These are phyloP conservation scores for Neofusicoccum ribis DNA, from an alignment of 2,329 filamentous ascomycete genomes.

Conservation along the genomic window DNA sequence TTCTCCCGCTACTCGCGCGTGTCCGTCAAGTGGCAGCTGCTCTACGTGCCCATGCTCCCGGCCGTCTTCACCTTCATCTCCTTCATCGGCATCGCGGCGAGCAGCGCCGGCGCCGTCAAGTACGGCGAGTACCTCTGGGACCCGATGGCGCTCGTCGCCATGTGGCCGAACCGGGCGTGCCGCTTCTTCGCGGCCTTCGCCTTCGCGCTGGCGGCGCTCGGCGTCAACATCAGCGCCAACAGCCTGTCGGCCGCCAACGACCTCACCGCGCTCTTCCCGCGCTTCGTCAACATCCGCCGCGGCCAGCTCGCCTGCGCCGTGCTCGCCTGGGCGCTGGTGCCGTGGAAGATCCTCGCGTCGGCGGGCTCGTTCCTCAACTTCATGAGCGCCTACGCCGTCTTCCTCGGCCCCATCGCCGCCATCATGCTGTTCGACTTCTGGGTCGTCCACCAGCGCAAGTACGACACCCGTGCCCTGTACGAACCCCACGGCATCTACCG, in stretches of 20 bases:
- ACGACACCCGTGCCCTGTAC: conserved; percentile 55
- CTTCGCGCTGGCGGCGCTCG: conserved; percentile 52
- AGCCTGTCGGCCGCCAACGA: conserved; percentile 56
- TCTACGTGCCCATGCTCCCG: conserved; percentile 54
- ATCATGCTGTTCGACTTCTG: conserved; percentile 64
- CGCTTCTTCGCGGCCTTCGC: conserved; percentile 45
- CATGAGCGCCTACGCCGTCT: conserved; percentile 66
- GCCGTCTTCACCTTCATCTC: conserved; percentile 55
- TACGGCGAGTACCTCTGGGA: conserved; percentile 51
- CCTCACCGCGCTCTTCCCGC: conserved; percentile 53
- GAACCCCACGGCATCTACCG: conserved; percentile 51
- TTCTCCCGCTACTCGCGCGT: conserved; percentile 56
- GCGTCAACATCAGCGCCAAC: conserved; percentile 57
- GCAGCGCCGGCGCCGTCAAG: conserved; percentile 55
- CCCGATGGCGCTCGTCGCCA: conserved; percentile 41
- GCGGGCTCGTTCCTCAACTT: conserved; percentile 54
- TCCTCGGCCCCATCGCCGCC: conserved; percentile 63
- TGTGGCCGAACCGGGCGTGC: conserved; percentile 40
- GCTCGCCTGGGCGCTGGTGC: conserved; percentile 46
- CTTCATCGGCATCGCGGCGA: conserved; percentile 60
- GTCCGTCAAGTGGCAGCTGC: conserved; percentile 50
- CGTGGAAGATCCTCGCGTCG: conserved; percentile 49
- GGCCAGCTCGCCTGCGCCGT: conserved; percentile 49
- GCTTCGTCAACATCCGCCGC: conserved; percentile 54
- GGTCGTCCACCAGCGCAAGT: conserved; percentile 52